Evolutionary conservation across 202 grass and related monocot species (phyloP).

Genomic region (Panicum hallii): DNA sequence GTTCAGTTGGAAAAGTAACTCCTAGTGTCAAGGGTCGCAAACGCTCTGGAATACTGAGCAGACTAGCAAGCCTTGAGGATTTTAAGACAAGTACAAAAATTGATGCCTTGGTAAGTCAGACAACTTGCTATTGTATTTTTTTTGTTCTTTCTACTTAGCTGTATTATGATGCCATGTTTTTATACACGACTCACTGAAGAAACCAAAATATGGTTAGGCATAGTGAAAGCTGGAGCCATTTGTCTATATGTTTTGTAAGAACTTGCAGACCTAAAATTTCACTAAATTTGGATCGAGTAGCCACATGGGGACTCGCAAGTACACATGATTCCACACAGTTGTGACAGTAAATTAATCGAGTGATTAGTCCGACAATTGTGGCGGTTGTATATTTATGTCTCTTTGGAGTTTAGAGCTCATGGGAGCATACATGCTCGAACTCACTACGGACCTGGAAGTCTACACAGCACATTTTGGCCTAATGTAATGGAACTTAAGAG

Average conservation of each 20-base stretch:
- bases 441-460: neutral
- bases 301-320: neutral
- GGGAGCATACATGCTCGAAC: neutral
- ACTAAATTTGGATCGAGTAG: neutral
- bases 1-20: conserved; percentile 48
- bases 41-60: conserved; percentile 77
- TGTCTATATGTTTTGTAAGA: neutral
- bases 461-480: neutral
- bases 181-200: neutral
- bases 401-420: conserved; percentile 18
- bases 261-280: conserved; percentile 4
- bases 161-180: conserved; percentile 22
- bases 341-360: neutral
- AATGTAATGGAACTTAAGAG: neutral
- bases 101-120: conserved; percentile 83
- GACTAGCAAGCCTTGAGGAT: conserved; percentile 60
- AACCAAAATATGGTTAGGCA: conserved; percentile 4
- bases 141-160: neutral
- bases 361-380: neutral
- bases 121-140: conserved; percentile 7
- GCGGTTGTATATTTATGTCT: neutral
- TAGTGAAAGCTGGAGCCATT: neutral
- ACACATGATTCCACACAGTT: neutral
- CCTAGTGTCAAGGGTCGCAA: conserved; percentile 62
- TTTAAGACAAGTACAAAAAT: conserved; percentile 97